Evolutionary conservation across 495 filamentous ascomycete genomes (phyloP), one percentile per base, ranked within the genome.

Genomic region (Talaromyces borbonicus): DNA sequence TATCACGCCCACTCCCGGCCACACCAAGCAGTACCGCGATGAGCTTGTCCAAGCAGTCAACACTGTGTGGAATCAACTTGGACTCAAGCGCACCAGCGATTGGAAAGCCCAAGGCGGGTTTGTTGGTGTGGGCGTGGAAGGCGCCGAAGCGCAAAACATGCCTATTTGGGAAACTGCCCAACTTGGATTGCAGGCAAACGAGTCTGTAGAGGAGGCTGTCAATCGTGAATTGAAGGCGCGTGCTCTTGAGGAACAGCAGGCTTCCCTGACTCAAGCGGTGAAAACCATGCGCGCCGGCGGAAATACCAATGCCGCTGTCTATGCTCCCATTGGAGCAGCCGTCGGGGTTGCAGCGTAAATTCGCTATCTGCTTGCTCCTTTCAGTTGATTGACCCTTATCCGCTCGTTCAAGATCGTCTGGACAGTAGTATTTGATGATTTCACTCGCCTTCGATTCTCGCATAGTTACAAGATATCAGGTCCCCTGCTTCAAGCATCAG

Each of bases 1-100:
- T 52, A 85, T 98, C 61, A 98, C 92, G 6, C 92, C 92, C 0
- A 98, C 92, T 8, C 92, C 92, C 0, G 92, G 92, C 26, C 92
- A 98, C 58, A 79, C 77, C 42, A 81, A 81, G 59, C 72, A 83
- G 50, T 88, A 81, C 60, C 85, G 85, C 46, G 80, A 89, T 48
- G 79, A 95, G 50, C 78, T 98, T 5, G 81, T 95, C n/a, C 60
- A 78, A 39, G 90, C 92, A 4, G 61, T 98, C 9, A 83, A 95
- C 46, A 73, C 73, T 46, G 93, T 98, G 27, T 98, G 89, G 88
- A 73, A 70, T 11, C 75, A 88, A 54, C 75, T 98, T 2, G 80
- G 79, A 20, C 89, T 98, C 68, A 95, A 95, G 70, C 78, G 89
- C 42, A 87, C 90, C 29, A 84, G 78, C 50, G 85, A 92, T 49